Percentiles rank a stretch among this genome's conserved stretches.
Evolutionary conservation across 768 basidiomycete genomes (phyloP).

Genomic region (Dendrothele bispora): DNA sequence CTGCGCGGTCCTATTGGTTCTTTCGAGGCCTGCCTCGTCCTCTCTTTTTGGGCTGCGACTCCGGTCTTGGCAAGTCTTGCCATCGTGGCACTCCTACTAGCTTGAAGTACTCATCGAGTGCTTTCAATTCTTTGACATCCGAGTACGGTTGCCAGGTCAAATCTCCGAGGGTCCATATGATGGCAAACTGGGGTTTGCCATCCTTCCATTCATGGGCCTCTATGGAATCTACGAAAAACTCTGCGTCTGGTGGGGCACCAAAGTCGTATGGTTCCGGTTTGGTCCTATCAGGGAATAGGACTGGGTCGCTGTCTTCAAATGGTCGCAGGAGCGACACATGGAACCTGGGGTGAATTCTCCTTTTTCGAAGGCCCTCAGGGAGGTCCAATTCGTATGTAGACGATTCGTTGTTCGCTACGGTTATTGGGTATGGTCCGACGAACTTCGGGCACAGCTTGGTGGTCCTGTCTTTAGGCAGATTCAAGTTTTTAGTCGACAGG

Average conservation of each 20-base stretch:
- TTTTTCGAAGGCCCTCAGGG: constrained; percentile 17
- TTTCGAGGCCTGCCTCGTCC: no score
- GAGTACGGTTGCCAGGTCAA: no score
- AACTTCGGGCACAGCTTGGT: constrained; percentile 35
- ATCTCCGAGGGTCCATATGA: no score
- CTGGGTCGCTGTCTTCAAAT: constrained; percentile 28
- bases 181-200: no score
- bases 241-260: constrained; percentile 25
- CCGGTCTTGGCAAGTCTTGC: no score
- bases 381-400: constrained; percentile 29
- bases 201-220: no score
- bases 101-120: no score
- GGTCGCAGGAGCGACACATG: constrained; percentile 30
- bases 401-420: constrained; percentile 11
- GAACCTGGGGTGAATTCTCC: constrained; percentile 33
- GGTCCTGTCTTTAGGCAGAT: constrained; percentile 29
- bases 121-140: no score
- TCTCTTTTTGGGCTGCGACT: no score
- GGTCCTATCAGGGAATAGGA: constrained; percentile 31
- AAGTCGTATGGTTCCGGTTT: constrained; percentile 35
- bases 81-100: no score
- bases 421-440: constrained; percentile 37
- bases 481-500: constrained; percentile 35
- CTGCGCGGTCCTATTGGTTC: no score
- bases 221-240: constrained; percentile 43